A percentile compares a stretch with the other conserved stretches of the same genome.
phyloP scores from a whole-genome alignment of 106 monocot genomes.

The Dendrobium huoshanense region DNA sequence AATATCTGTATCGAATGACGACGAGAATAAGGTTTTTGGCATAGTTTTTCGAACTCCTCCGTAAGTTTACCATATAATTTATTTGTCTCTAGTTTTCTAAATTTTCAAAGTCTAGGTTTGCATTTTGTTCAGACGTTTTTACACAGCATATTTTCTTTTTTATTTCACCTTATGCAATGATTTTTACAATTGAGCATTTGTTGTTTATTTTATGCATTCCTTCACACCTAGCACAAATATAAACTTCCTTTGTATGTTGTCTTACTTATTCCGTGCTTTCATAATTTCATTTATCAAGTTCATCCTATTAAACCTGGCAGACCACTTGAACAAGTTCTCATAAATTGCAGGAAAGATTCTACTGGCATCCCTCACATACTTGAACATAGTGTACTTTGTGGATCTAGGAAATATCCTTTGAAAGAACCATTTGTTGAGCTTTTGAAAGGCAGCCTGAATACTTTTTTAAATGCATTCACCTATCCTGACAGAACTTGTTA shows the following conservation, averaged over 20 bases:
- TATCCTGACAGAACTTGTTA: constrained; percentile 99
- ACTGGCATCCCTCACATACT: constrained; percentile 99
- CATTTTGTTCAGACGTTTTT: neutral
- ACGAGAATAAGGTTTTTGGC: constrained; percentile 98
- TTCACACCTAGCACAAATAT: neutral
- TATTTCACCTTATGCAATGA: neutral
- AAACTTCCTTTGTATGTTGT: neutral
- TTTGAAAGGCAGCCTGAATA: constrained; percentile 89
- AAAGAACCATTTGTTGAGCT: constrained; percentile 99
- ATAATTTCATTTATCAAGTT: neutral
- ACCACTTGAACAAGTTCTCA: neutral
- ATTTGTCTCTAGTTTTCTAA: neutral
- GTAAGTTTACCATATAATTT: constrained; percentile 36
- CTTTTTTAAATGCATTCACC: constrained; percentile 98
- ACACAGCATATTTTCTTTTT: neutral
- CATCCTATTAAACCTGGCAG: neutral
- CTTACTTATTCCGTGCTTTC: neutral
- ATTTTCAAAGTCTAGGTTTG: too few relatives aligned
- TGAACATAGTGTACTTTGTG: constrained; percentile 98
- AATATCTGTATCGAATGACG: constrained; percentile 87
- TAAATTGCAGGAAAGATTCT: constrained; percentile 78
- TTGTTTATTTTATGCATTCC: neutral
- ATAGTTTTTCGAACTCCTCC: constrained; percentile 97
- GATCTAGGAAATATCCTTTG: constrained; percentile 95
- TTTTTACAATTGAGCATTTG: neutral